Conservation (phyloP, 116 monocot genomes). For the Cymodocea nodosa region DNA sequence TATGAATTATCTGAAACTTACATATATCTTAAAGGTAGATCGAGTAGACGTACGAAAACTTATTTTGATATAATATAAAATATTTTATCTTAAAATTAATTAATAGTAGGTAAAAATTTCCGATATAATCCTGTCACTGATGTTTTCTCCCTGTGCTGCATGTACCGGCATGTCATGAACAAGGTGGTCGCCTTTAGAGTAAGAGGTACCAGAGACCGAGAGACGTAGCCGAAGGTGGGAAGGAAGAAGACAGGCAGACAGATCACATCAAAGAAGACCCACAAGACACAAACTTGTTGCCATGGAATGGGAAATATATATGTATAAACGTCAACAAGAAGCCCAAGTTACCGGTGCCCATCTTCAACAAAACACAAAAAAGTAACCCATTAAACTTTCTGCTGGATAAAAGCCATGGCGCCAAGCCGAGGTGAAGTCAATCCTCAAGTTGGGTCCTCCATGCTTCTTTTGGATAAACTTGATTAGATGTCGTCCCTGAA, state of each 20-base stretch:
- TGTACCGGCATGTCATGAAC: slow-evolving; percentile 4
- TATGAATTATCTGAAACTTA: too few relatives aligned
- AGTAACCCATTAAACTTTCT: neutral
- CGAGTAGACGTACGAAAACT: neutral
- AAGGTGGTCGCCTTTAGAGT: neutral
- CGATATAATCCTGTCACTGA: too few relatives aligned
- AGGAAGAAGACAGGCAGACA: neutral
- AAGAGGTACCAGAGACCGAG: neutral
- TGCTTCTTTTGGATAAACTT: too few relatives aligned
- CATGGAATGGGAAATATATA: too few relatives aligned
- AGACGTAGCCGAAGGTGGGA: slow-evolving; percentile 5
- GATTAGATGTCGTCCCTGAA: slow-evolving; percentile 3
- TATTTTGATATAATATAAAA: too few relatives aligned
- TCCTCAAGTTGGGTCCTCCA: too few relatives aligned
- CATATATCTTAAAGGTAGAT: too few relatives aligned
- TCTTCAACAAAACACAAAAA: neutral
- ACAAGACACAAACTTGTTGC: too few relatives aligned
- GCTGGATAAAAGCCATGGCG: too few relatives aligned
- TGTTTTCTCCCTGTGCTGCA: slow-evolving; percentile 11
- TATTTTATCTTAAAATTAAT: too few relatives aligned
- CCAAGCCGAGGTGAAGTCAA: too few relatives aligned
- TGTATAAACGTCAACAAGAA: neutral
- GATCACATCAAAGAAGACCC: too few relatives aligned
- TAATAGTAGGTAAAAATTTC: slow-evolving; percentile 2
- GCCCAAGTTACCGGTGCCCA: neutral